These are phyloP conservation scores for Tolypocladium sp. DNA, from an alignment of 2,329 filamentous ascomycete species.

Conservation along the genomic window DNA sequence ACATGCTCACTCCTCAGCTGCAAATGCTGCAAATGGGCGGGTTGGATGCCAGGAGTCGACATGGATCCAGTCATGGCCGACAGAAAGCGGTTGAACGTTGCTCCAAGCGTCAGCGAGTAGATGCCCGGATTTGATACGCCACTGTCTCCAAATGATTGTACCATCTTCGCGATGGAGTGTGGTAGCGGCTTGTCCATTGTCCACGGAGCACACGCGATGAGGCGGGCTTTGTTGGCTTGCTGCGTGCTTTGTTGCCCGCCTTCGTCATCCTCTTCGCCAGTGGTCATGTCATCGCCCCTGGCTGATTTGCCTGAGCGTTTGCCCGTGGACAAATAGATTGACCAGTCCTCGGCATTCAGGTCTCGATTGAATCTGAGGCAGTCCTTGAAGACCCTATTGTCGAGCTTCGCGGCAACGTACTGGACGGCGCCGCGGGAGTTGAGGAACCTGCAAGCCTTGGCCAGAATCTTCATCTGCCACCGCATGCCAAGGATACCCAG, in stretches of 20 bases:
- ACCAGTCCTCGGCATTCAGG: slow-evolving; percentile 47
- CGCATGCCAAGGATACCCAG: slow-evolving; percentile 44
- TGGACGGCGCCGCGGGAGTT: slow-evolving; percentile 45
- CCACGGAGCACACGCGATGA: slow-evolving; percentile 19
- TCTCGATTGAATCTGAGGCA: slow-evolving; percentile 51
- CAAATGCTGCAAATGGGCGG: slow-evolving; percentile 20
- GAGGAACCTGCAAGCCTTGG: slow-evolving; percentile 49
- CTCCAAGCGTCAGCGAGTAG: slow-evolving; percentile 24
- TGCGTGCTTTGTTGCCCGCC: slow-evolving; percentile 5
- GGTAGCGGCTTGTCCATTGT: slow-evolving; percentile 23
- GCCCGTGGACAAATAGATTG: slow-evolving; percentile 41
- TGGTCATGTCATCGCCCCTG: slow-evolving; percentile 11
- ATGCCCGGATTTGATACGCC: slow-evolving; percentile 28
- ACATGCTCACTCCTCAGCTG: slow-evolving; percentile 25
- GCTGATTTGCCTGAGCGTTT: slow-evolving; percentile 21
- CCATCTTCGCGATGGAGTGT: slow-evolving; percentile 18
- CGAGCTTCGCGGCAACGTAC: slow-evolving; percentile 47
- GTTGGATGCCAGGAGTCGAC: slow-evolving; percentile 21
- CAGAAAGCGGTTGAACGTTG: slow-evolving; percentile 26
- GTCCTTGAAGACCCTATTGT: slow-evolving; percentile 48
- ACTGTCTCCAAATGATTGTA: slow-evolving; percentile 14
- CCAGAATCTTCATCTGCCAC: slow-evolving; percentile 52
- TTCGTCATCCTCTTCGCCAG: slow-evolving; percentile 13
- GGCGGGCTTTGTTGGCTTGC: slow-evolving; percentile 4
- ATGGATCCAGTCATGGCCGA: slow-evolving; percentile 26